phyloP scores from a whole-genome alignment of 768 basidiomycete species.

The Grammothele lineata region DNA sequence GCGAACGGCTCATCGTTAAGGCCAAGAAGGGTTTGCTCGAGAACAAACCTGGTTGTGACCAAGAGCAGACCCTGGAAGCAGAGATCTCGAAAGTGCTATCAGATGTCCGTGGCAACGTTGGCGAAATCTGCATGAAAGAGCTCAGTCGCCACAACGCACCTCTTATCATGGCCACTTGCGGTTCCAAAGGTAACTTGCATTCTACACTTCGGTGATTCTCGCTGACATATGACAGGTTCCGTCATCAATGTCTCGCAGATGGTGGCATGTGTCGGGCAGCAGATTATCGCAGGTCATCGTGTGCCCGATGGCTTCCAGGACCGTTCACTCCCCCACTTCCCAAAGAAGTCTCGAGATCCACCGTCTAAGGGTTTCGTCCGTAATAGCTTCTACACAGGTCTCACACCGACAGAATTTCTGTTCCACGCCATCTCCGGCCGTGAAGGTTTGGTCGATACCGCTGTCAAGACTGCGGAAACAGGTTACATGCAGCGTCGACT shows the following conservation, averaged over 20 bases:
- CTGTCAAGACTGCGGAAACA: slow-evolving; percentile 99
- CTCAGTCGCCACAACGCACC: slow-evolving; percentile 97
- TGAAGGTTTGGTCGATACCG: slow-evolving; percentile 98
- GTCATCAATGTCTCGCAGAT: slow-evolving; percentile 99
- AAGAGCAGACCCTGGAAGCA: slow-evolving; percentile 97
- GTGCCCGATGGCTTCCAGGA: slow-evolving; percentile 99
- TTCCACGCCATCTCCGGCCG: slow-evolving; percentile 99
- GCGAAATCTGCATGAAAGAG: slow-evolving; percentile 97
- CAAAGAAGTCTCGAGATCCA: slow-evolving; percentile 93
- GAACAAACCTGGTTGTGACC: slow-evolving; percentile 96
- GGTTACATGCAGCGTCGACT: slow-evolving; percentile 99
- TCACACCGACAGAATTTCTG: slow-evolving; percentile 91
- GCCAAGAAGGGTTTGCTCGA: slow-evolving; percentile 91
- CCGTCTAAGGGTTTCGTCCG: slow-evolving; percentile 98
- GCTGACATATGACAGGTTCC: slow-evolving; percentile 55
- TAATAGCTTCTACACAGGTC: slow-evolving; percentile 93
- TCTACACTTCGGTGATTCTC: not conserved
- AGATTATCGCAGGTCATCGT: slow-evolving; percentile 97
- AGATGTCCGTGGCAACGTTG: slow-evolving; percentile 92
- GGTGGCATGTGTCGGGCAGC: slow-evolving; percentile 99
- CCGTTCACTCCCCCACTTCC: slow-evolving; percentile 97
- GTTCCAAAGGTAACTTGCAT: slow-evolving; percentile 86
- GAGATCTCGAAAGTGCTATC: slow-evolving; percentile 90
- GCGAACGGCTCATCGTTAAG: slow-evolving; percentile 79
- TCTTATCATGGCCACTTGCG: slow-evolving; percentile 98